Evolutionary conservation across 2,329 filamentous ascomycete species (phyloP).

Genomic region (Pseudogymnoascus sp.): DNA sequence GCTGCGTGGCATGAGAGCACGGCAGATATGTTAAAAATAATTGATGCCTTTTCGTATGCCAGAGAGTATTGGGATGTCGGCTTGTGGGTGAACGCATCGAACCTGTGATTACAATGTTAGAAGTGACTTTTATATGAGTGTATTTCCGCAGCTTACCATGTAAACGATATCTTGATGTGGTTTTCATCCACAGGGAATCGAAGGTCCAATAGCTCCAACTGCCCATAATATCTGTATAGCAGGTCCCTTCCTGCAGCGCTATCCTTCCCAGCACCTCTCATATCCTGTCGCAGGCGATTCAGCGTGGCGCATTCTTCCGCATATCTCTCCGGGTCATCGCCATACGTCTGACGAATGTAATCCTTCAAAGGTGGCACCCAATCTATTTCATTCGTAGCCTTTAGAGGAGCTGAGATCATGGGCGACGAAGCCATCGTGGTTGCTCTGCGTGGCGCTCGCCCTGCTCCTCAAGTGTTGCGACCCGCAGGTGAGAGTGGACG

Average conservation of each 20-base stretch:
- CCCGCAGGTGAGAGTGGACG: conserved; percentile 10
- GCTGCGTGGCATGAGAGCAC: conserved; percentile 94
- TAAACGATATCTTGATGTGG: conserved; percentile 98
- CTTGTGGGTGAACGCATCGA: conserved; percentile 98
- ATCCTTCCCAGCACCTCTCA: conserved; percentile 94
- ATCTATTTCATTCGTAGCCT: conserved; percentile 95
- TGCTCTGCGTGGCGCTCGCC: neutral
- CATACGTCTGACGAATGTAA: conserved; percentile 90
- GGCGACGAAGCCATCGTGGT: conserved; percentile 29
- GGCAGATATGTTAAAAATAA: conserved; percentile 98
- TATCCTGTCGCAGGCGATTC: conserved; percentile 93
- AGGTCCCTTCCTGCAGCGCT: conserved; percentile 89
- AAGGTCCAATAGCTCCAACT: conserved; percentile 88
- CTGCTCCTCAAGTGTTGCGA: conserved; percentile 1
- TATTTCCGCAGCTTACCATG: conserved; percentile 60
- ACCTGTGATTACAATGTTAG: conserved; percentile 51
- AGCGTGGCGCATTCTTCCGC: conserved; percentile 90
- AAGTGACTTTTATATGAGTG: conserved; percentile 20
- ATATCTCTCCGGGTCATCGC: conserved; percentile 94
- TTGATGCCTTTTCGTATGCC: conserved; percentile 96
- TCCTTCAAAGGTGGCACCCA: conserved; percentile 88
- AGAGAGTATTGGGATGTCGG: conserved; percentile 94
- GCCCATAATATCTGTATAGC: conserved; percentile 94
- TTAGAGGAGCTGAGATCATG: conserved; percentile 92
- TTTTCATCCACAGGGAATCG: conserved; percentile 97